Evolutionary conservation across 352 stramenopile genomes (phyloP).

Genomic region (Discostella stelligera): DNA sequence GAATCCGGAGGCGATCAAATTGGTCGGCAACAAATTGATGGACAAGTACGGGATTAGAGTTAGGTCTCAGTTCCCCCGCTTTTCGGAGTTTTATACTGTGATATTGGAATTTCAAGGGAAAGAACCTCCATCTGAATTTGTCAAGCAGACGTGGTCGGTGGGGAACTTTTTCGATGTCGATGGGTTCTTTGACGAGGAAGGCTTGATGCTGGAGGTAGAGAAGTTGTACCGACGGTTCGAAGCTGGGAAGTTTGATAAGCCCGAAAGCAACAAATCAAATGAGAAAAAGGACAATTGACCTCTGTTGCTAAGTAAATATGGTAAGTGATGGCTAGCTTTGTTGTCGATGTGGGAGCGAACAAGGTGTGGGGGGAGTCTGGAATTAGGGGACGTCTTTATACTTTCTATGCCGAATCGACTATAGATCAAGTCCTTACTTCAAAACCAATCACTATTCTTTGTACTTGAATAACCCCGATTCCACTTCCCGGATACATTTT

Average conservation of each 20-base stretch:
- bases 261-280: conserved; percentile 1
- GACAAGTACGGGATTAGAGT: conserved; percentile 75
- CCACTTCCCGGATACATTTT: conserved; percentile 30
- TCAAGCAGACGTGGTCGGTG: conserved; percentile 79
- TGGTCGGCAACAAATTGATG: conserved; percentile 52
- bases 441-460: neutral
- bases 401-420: neutral
- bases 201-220: conserved; percentile 70
- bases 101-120: conserved; percentile 79
- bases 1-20: conserved; percentile 41
- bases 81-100: conserved; percentile 82
- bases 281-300: conserved; percentile 27
- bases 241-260: conserved; percentile 63
- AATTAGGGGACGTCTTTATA: neutral
- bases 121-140: conserved; percentile 43
- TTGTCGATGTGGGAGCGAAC: neutral
- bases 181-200: conserved; percentile 83
- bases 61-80: conserved; percentile 78
- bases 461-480: conserved; percentile 20
- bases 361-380: neutral
- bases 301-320: conserved; percentile 4
- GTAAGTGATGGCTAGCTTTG: too few relatives aligned
- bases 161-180: conserved; percentile 85
- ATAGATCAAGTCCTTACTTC: neutral
- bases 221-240: conserved; percentile 72